Evolutionary conservation across 2,329 filamentous ascomycete genomes (phyloP).

Genomic region (Drechmeria coniospora): DNA sequence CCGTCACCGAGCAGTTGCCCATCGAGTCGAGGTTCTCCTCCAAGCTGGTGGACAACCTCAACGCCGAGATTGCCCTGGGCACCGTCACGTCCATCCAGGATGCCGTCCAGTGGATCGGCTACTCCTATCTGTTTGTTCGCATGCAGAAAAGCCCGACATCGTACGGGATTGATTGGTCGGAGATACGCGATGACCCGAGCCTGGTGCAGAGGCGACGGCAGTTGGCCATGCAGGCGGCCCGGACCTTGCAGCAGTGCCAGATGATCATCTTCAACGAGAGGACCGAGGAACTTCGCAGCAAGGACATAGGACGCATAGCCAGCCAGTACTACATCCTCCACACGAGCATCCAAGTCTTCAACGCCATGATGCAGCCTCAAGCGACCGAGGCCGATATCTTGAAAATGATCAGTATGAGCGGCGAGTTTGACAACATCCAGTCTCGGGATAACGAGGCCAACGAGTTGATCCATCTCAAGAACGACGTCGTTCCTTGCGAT

Average conservation of each 20-base stretch:
- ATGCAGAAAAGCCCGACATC: constrained; percentile 86
- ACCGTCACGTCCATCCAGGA: constrained; percentile 91
- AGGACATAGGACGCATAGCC: constrained; percentile 90
- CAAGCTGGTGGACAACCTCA: constrained; percentile 90
- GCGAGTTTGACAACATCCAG: constrained; percentile 95
- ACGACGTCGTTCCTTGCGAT: constrained; percentile 60
- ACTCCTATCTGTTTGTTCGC: constrained; percentile 92
- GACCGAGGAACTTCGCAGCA: constrained; percentile 83
- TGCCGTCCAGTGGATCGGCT: constrained; percentile 93
- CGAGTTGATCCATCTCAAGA: constrained; percentile 61
- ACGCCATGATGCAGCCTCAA: constrained; percentile 75
- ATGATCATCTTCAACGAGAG: constrained; percentile 98
- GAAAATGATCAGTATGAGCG: constrained; percentile 93
- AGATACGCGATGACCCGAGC: constrained; percentile 74
- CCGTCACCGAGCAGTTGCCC: constrained; percentile 88
- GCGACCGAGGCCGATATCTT: constrained; percentile 84
- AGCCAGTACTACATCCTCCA: constrained; percentile 96
- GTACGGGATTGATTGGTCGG: constrained; percentile 91
- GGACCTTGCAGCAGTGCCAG: constrained; percentile 77
- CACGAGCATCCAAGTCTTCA: constrained; percentile 90
- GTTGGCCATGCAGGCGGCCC: constrained; percentile 76
- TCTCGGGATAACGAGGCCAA: constrained; percentile 79
- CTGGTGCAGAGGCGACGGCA: constrained; percentile 75
- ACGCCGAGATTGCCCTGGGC: constrained; percentile 83
- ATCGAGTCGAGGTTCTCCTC: constrained; percentile 95